Percentiles rank a stretch among this genome's conserved stretches.
Evolutionary conservation across 148 eudicot genomes (phyloP).

Genomic region (Mesembryanthemum crystallinum): DNA sequence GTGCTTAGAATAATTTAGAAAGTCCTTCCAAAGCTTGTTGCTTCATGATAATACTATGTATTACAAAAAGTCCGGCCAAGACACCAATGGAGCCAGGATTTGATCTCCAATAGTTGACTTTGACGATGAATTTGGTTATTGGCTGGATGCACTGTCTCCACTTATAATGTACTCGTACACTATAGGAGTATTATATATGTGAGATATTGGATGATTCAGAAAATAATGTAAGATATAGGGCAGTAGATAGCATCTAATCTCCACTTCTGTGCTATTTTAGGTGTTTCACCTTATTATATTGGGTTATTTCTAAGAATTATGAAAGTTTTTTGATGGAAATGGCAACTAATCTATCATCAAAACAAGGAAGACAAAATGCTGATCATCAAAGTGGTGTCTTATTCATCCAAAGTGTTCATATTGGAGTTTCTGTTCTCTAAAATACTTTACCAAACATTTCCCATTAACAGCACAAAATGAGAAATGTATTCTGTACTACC

Average conservation of each 20-base stretch:
- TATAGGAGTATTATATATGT: background rate
- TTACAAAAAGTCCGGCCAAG: conserved; percentile 1
- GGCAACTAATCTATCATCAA: background rate
- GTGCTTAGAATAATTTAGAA: conserved; percentile 14
- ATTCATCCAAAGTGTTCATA: conserved; percentile 13
- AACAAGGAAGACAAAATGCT: conserved; percentile 5
- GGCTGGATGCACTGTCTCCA: conserved; percentile 22
- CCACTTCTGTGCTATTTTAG: conserved; percentile 7
- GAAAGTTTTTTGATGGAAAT: background rate
- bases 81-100: conserved; percentile 19
- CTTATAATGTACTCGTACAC: conserved; percentile 6
- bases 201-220: background rate
- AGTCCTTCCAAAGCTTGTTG: conserved; percentile 16
- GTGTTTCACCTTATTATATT: conserved; percentile 7
- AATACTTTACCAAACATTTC: conserved; percentile 22
- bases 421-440: background rate
- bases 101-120: conserved; percentile 17
- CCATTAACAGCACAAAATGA: conserved; percentile 24
- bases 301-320: background rate
- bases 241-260: background rate
- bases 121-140: background rate
- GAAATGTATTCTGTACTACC: background rate
- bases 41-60: background rate
- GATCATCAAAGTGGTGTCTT: conserved; percentile 23
- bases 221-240: background rate